Base-by-base conservation (phyloP, 768 basidiomycete species). In the Clathrus columnatus region DNA sequence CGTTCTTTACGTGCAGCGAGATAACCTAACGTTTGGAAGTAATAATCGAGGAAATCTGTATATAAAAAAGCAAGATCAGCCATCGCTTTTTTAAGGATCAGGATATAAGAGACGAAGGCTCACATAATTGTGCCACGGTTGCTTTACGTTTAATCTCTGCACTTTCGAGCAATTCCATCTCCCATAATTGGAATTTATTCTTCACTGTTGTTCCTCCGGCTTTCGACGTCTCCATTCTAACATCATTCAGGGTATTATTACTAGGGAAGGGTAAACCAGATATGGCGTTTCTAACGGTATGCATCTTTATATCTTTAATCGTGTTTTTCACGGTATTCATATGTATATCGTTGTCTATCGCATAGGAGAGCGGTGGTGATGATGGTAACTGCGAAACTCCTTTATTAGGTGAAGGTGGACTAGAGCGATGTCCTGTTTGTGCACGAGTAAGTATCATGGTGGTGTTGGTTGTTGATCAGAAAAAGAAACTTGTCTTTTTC, bases 111-210 rank as follows among this genome's bases (percentile, higher is more conserved):
- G n/a, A n/a, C 58, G 50, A 55, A 23, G 56, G 41, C 85, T 64
- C 66, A 94, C 93, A 99, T 46, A 99, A 81, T 66, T 99, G 96
- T 18, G 94, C 93, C 8, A 99, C 91, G 1, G 94, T 97, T 1
- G 95, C 88, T 69, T 99, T 98, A 54, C 96, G 81, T 68, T 82
- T 91, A 51, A 97, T 86, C 68, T 98, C 96, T 14, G 84, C 68
- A 57, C 82, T 92, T 36, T 89, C 85, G 45, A 96, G 65, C 30
- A 96, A 73, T 61, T 91, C 85, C 60, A 78, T 79, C 70, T 99
- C 93, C 91, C 92, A 92, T 18, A 84, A 68, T 67, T 89, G 75
- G 49, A 83, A 73, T 7, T 76, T 79, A 0, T 64, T 60, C 62
- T 78, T 81, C 51, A 84, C 56, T 1, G 84, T 88, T 2, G 75